phyloP scores from a whole-genome alignment of 1,139 yeast species.

The Diutina pseudorugosa region DNA sequence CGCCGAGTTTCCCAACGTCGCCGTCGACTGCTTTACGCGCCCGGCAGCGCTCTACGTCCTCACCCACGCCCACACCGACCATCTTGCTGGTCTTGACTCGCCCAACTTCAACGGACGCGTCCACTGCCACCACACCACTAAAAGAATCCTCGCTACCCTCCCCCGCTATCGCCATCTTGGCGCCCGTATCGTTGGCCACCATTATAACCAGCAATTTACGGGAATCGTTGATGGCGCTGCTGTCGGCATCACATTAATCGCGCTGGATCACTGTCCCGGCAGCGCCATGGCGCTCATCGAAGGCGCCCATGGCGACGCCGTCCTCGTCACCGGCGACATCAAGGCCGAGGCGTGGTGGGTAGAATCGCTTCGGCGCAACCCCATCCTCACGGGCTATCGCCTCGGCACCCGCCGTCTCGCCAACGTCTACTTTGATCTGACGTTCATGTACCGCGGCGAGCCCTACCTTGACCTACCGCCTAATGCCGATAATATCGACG shows the following conservation, averaged over 20 bases:
- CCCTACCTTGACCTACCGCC: slow-evolving; percentile 34
- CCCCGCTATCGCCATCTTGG: slow-evolving; percentile 13
- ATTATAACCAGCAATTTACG: slow-evolving; percentile 16
- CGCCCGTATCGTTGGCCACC: slow-evolving; percentile 13
- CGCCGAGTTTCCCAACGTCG: slow-evolving; percentile 23
- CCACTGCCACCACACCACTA: slow-evolving; percentile 40
- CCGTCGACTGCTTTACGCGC: slow-evolving; percentile 33
- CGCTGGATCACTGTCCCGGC: slow-evolving; percentile 54
- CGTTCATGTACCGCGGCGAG: slow-evolving; percentile 39
- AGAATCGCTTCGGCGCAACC: slow-evolving; percentile 22
- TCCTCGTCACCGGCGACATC: slow-evolving; percentile 47
- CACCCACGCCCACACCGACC: slow-evolving; percentile 50
- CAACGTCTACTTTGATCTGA: slow-evolving; percentile 44
- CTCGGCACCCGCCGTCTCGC: slow-evolving; percentile 23
- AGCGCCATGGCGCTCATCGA: slow-evolving; percentile 45
- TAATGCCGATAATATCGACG: slow-evolving; percentile 30
- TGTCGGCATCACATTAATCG: slow-evolving; percentile 15
- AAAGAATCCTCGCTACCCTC: slow-evolving; percentile 17
- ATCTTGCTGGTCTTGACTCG: slow-evolving; percentile 35
- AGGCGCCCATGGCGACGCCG: slow-evolving; percentile 15
- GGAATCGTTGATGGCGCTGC: slow-evolving; percentile 10
- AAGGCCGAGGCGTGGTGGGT: slow-evolving; percentile 49
- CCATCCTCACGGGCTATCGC: slow-evolving; percentile 31
- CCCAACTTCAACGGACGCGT: slow-evolving; percentile 28
- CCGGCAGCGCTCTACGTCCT: slow-evolving; percentile 22